A percentile compares a stretch with the other conserved stretches of the same genome.
Conservation (phyloP, 23 red algal species). For the Chondrus crispus region DNA sequence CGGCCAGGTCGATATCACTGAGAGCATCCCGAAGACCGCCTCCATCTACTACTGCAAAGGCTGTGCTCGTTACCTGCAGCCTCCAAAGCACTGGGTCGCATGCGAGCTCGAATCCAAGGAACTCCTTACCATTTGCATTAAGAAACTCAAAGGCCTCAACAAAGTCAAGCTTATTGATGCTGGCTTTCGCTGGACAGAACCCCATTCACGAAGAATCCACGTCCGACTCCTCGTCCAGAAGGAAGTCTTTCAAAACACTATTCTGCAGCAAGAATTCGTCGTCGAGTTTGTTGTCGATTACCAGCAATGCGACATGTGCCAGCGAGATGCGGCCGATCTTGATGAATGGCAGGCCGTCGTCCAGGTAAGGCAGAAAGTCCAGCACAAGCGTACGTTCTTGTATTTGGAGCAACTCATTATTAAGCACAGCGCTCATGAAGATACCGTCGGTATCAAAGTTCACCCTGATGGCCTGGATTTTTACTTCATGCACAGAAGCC, state of each 20-base stretch:
- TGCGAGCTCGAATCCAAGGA: conserved; percentile 94
- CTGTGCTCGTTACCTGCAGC: conserved; percentile 86
- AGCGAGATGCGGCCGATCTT: conserved; percentile 93
- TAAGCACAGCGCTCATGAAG: conserved; percentile 91
- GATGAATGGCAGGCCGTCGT: conserved; percentile 99
- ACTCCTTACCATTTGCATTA: conserved; percentile 83
- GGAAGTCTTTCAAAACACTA: conserved; percentile 86
- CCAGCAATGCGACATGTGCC: conserved; percentile 94
- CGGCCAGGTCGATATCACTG: conserved; percentile 82
- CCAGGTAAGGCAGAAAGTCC: conserved; percentile 96
- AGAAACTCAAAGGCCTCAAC: conserved; percentile 78
- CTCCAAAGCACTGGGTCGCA: conserved; percentile 84
- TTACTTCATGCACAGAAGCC: conserved; percentile 83
- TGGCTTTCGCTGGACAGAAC: conserved; percentile 96
- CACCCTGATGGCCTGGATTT: conserved; percentile 96
- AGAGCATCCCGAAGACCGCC: conserved; percentile 85
- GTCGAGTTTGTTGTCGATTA: conserved; percentile 92
- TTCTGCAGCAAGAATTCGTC: conserved; percentile 92
- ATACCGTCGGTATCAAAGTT: conserved; percentile 83
- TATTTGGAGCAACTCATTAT: conserved; percentile 98
- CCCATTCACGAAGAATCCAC: conserved; percentile 90
- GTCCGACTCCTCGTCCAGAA: conserved; percentile 91
- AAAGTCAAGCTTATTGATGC: conserved; percentile 97
- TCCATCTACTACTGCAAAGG: conserved; percentile 86
- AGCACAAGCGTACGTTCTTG: conserved; percentile 94